Conservation (phyloP, 176 grass and related monocot species). For the maize (Zea mays) region DNA sequence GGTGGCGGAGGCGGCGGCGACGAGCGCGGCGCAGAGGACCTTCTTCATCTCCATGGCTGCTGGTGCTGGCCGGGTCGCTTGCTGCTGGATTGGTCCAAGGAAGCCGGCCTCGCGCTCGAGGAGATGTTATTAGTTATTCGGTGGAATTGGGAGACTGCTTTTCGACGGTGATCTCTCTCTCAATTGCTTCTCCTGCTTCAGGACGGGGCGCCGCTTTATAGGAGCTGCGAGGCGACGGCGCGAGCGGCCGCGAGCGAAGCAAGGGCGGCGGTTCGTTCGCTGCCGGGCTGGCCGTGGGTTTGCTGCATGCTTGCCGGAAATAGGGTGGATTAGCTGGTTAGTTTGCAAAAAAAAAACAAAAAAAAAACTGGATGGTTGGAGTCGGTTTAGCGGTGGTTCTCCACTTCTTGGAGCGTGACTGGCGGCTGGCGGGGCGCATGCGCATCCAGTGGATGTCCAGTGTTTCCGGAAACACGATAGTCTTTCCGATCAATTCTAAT, state of each 20-base stretch:
- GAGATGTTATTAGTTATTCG: slow-evolving; percentile 11
- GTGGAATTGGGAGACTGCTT: slow-evolving; percentile 35
- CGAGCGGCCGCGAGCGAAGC: slow-evolving; percentile 33
- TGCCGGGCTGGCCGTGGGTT: neutral
- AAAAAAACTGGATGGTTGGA: neutral
- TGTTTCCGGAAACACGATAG: too few species aligned
- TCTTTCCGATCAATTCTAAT: too few species aligned
- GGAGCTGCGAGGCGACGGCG: neutral
- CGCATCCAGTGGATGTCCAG: too few species aligned
- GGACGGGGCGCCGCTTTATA: slow-evolving; percentile 36
- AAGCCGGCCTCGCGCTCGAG: neutral
- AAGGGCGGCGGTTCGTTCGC: slow-evolving; percentile 25
- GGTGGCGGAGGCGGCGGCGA: slow-evolving; percentile 54
- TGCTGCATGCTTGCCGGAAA: neutral
- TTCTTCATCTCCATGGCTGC: slow-evolving; percentile 76
- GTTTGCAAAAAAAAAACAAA: neutral
- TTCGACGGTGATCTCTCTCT: slow-evolving; percentile 42
- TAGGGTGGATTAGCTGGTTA: neutral
- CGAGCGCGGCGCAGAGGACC: slow-evolving; percentile 53
- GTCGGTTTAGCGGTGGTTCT: neutral
- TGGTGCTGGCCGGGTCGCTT: neutral
- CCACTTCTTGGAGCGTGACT: too few species aligned
- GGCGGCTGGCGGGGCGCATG: too few species aligned
- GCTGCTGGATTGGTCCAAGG: neutral
- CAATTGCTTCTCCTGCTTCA: slow-evolving; percentile 37